Conservation (phyloP, 495 filamentous ascomycete species). For the Cercophora newfieldiana region DNA sequence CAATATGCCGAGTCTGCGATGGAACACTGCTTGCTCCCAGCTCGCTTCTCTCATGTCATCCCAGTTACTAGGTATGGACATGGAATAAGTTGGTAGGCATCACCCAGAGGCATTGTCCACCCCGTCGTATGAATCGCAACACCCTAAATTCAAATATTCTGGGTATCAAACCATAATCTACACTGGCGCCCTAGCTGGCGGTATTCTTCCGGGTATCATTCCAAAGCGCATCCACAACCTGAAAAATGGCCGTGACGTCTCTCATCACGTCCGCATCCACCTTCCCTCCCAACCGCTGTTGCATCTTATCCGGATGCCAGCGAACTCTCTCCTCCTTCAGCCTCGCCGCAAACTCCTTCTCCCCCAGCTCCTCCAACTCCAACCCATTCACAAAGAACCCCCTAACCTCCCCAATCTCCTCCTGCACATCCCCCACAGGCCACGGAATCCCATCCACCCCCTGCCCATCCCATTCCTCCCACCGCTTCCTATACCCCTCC, state of each 20-base stretch:
- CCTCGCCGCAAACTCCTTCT: conserved; percentile 57
- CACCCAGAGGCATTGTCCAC: no score
- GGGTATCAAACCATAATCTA: background rate
- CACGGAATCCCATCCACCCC: conserved; percentile 62
- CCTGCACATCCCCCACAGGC: conserved; percentile 59
- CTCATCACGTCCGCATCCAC: conserved; percentile 69
- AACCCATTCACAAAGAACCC: conserved; percentile 47
- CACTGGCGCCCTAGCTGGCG: conserved; percentile 1
- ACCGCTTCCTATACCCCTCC: conserved; percentile 63
- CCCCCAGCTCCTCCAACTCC: conserved; percentile 56
- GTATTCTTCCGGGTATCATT: conserved; percentile 51
- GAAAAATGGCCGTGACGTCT: conserved; percentile 84
- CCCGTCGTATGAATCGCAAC: no score
- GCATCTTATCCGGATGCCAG: conserved; percentile 99
- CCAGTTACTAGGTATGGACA: no score
- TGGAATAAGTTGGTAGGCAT: no score
- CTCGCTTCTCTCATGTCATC: no score
- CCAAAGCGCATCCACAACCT: conserved; percentile 85
- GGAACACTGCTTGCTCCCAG: no score
- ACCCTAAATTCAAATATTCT: no score
- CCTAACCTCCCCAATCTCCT: conserved; percentile 34
- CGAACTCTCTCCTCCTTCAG: conserved; percentile 85
- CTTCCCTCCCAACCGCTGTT: conserved; percentile 75
- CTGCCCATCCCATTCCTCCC: conserved; percentile 54
- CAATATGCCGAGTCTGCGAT: no score